Evolutionary conservation across 768 basidiomycete genomes (phyloP).

Genomic region (Amanita brunnescens): DNA sequence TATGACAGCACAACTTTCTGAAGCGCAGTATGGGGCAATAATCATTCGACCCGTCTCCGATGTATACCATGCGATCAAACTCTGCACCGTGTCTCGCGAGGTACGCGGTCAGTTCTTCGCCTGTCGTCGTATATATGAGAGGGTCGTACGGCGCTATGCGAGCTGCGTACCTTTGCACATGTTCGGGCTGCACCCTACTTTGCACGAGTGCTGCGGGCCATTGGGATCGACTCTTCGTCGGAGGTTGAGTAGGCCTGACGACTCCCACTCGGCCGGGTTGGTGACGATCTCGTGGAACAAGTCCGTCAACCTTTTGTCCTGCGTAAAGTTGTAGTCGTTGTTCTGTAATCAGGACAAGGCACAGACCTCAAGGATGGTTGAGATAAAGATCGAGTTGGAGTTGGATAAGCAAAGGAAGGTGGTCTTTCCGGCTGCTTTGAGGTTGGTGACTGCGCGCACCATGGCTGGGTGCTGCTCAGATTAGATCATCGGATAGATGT

Average conservation of each 20-base stretch:
- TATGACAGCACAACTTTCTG: slow-evolving; percentile 43
- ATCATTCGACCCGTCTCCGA: slow-evolving; percentile 94
- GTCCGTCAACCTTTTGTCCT: slow-evolving; percentile 67
- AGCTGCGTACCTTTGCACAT: slow-evolving; percentile 88
- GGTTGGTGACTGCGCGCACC: slow-evolving; percentile 74
- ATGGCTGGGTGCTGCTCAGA: slow-evolving; percentile 85
- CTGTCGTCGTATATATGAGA: slow-evolving; percentile 27
- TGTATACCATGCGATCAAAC: slow-evolving; percentile 78
- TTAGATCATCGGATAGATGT: not conserved
- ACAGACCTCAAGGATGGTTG: slow-evolving; percentile 74
- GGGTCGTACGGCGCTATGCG: not conserved
- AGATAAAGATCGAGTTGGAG: slow-evolving; percentile 87
- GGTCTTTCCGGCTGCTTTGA: slow-evolving; percentile 60
- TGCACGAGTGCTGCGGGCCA: slow-evolving; percentile 76
- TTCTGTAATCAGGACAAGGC: not conserved
- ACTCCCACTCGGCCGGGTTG: slow-evolving; percentile 83
- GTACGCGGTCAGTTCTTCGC: slow-evolving; percentile 88
- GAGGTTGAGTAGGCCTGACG: slow-evolving; percentile 62
- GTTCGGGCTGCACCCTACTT: slow-evolving; percentile 85
- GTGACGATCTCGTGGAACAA: slow-evolving; percentile 84
- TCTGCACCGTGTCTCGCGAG: slow-evolving; percentile 47
- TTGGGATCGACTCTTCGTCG: slow-evolving; percentile 66
- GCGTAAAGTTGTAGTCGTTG: slow-evolving; percentile 5
- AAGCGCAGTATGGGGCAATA: slow-evolving; percentile 88
- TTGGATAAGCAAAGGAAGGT: slow-evolving; percentile 92